Conservation (phyloP, 257 asterid species). For the Primulina eburnea region DNA sequence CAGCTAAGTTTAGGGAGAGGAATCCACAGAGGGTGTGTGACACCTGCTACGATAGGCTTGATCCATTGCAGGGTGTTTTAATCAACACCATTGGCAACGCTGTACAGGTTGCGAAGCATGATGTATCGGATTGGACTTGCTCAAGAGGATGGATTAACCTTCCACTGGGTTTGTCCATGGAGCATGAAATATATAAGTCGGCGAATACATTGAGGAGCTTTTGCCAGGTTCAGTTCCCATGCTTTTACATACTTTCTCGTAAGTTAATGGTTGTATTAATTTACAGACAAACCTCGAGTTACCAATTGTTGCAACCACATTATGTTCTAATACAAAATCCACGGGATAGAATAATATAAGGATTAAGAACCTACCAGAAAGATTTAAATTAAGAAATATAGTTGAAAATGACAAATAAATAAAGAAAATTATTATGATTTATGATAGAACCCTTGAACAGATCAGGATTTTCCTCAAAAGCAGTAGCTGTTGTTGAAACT, state of each 20-base stretch:
- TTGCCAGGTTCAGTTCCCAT: constrained; percentile 53
- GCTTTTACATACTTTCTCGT: constrained; percentile 7
- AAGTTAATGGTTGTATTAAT: not conserved
- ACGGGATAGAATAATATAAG: not conserved
- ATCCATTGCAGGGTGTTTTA: constrained; percentile 82
- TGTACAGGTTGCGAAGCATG: constrained; percentile 85
- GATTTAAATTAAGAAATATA: not conserved
- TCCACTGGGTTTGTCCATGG: constrained; percentile 96
- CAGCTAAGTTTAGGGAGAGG: constrained; percentile 88
- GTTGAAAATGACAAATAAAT: too few relatives aligned
- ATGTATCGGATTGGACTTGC: constrained; percentile 98
- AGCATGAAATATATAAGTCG: constrained; percentile 90
- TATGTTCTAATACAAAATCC: not conserved
- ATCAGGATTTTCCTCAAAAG: not conserved
- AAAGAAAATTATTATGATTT: too few relatives aligned
- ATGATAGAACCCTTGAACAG: not conserved
- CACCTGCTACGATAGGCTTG: constrained; percentile 95
- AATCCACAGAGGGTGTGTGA: constrained; percentile 97
- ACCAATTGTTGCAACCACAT: not conserved
- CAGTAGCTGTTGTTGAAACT: not conserved
- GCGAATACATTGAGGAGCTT: constrained; percentile 68
- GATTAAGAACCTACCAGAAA: not conserved
- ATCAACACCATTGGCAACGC: constrained; percentile 93
- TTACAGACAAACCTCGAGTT: not conserved
- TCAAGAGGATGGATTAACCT: constrained; percentile 95